Evolutionary conservation across 441 rosid species (phyloP).

Genomic region (Hypseocharis bilobata): DNA sequence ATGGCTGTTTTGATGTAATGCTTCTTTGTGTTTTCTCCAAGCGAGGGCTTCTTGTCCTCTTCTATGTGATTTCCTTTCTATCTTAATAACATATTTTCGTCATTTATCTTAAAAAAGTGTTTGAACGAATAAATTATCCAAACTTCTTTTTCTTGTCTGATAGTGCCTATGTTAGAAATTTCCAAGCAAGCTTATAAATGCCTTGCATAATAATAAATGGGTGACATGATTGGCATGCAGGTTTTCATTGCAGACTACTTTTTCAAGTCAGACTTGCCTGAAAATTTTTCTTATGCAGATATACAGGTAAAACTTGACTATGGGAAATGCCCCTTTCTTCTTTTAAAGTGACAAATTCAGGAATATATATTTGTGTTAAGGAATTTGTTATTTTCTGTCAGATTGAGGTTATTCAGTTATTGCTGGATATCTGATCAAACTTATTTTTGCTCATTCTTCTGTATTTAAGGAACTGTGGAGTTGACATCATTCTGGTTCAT

Average conservation of each 20-base stretch:
- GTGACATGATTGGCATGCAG: conserved; percentile 35
- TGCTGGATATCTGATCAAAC: neutral
- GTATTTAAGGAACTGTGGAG: neutral
- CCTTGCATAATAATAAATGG: conserved; percentile 6
- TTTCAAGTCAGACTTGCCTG: conserved; percentile 64
- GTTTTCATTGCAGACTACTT: conserved; percentile 85
- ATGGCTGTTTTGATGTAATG: too few species aligned
- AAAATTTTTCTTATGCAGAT: conserved; percentile 57
- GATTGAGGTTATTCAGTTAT: neutral
- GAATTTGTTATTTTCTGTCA: neutral
- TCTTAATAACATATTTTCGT: too few species aligned
- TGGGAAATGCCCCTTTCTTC: neutral
- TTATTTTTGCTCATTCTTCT: neutral
- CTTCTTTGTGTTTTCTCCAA: too few species aligned
- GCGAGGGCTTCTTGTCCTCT: too few species aligned
- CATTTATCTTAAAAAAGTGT: too few species aligned
- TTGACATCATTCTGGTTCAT: neutral
- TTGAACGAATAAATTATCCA: too few species aligned
- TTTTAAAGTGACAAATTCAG: conserved; percentile 3
- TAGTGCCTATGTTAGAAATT: neutral
- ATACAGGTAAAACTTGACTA: conserved; percentile 47
- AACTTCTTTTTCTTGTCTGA: neutral
- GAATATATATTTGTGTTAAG: conserved; percentile 1
- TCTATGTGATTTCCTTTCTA: too few species aligned
- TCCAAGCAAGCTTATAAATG: neutral